Conservation (phyloP, 805 yeast genomes). For the Yarrowia divulgata region DNA sequence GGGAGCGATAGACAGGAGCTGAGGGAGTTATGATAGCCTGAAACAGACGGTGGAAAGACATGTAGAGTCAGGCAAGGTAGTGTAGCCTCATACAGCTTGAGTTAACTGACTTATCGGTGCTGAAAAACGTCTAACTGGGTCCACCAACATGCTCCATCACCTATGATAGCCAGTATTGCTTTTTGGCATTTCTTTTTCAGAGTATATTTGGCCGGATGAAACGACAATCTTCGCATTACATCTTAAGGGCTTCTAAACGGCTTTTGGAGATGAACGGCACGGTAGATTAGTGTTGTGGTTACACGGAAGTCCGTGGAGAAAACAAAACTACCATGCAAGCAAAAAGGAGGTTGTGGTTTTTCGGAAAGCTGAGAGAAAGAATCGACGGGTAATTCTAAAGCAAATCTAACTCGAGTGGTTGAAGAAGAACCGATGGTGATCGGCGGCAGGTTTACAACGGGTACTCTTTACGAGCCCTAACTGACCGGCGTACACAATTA, state of each 20-base stretch:
- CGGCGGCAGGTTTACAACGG: background rate
- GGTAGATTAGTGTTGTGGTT: background rate
- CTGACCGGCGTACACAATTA: conserved; percentile 2
- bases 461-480: conserved; percentile 6
- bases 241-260: conserved; percentile 13
- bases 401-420: conserved; percentile 3
- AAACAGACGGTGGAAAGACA: too few species aligned
- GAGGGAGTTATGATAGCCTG: too few species aligned
- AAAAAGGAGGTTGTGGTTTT: background rate
- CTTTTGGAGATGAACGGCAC: conserved; percentile 7
- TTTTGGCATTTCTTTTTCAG: background rate
- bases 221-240: background rate
- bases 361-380: background rate
- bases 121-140: too few species aligned
- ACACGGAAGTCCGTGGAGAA: conserved; percentile 1
- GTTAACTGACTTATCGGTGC: too few species aligned
- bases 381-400: background rate
- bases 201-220: background rate
- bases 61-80: too few species aligned
- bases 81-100: too few species aligned
- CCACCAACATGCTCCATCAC: too few species aligned
- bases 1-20: too few species aligned
- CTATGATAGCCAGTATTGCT: background rate
- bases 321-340: background rate
- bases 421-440: conserved; percentile 1